These are phyloP conservation scores for Pinus albicaulis DNA, from an alignment of 75 land plant genomes.

Conservation along the genomic window DNA sequence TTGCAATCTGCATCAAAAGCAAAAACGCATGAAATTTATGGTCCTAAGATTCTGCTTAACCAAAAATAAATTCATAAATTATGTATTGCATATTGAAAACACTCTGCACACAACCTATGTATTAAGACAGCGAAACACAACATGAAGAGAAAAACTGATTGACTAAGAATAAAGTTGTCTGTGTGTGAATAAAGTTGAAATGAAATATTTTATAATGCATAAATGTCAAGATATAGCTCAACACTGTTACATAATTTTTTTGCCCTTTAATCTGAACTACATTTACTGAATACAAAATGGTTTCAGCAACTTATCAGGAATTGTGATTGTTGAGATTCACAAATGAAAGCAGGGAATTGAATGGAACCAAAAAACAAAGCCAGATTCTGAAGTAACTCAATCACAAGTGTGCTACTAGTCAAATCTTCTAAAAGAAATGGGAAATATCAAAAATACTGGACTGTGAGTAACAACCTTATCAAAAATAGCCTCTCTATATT, in stretches of 20 bases:
- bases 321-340: neutral
- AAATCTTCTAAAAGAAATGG: too few relatives aligned
- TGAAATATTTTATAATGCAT: neutral
- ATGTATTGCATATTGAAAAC: neutral
- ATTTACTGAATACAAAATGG: neutral
- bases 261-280: neutral
- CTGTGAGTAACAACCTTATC: too few relatives aligned
- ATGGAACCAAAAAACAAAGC: too few relatives aligned
- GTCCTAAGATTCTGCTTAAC: neutral
- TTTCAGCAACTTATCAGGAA: neutral
- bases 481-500: too few relatives aligned
- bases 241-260: neutral
- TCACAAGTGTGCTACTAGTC: too few relatives aligned
- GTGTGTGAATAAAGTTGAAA: neutral
- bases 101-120: too few relatives aligned
- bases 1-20: slow-evolving; percentile 53
- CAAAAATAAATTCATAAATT: neutral
- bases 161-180: neutral
- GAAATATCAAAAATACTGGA: too few relatives aligned
- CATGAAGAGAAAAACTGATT: neutral
- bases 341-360: too few relatives aligned
- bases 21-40: neutral
- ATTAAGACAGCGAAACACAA: neutral
- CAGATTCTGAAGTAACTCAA: too few relatives aligned
- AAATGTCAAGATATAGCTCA: neutral